Base-by-base conservation (phyloP, 495 filamentous ascomycete genomes). In the Hypomontagnella monticulosa region DNA sequence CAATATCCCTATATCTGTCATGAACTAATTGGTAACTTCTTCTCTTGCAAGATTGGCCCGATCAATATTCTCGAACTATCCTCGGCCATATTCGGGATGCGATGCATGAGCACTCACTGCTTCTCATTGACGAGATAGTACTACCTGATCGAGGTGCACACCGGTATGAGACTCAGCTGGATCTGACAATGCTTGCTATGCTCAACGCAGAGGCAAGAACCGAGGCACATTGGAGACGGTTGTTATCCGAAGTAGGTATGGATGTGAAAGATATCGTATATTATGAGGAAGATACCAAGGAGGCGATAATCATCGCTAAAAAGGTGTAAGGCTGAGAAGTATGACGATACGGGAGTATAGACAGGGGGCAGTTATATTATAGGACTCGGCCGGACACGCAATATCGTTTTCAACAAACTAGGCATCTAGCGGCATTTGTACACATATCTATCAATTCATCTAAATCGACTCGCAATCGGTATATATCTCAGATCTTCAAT, bases 121-220 rank as follows among this genome's bases (percentile, higher is more conserved):
- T 84, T 2, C 59, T 84, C 10, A 72, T 83, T 34, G 77, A 80
- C 52, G 81, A 84, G 32, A 71, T 80, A 50, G 74, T 83, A 4
- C 51, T 83, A 4, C 75, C 78, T 2, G 73, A 81, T 38, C 10
- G 43, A n/a, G 33, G 58, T 42, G 53, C 76, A 1, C 61, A 75
- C 51, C 37, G 37, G 4, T 59, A 72, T 19, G 61, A 67, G 34
- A 57, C 71, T 1, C 69, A 70, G 46, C 52, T 76, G 1, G 81
- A 81, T 61, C 44, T 84, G 6, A 69, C 59, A 3, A 79, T 83
- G 60, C 81, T 81, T 73, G 59, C 72, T 0, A 71, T 70, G 30
- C 71, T 76, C 2, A 71, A 73, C 1, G 76, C 76, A 0, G 68
- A 72, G 32, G 80, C 82, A 60, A 70, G 80, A 9, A 79, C 79